These are phyloP conservation scores for barrel medic (Medicago truncatula) DNA, from an alignment of 306 rosid species.

Conservation along the genomic window MtrunA17r5.0-ANR NC_053043.1:12045001-12045500, in stretches of 20 bases:
- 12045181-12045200: not conserved
- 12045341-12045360: conserved; percentile 23
- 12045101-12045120: conserved; percentile 9
- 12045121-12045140: conserved; percentile 42
- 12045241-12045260: not conserved
- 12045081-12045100: conserved; percentile 10
- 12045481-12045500: conserved; percentile 30
- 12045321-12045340: conserved; percentile 11
- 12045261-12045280: not conserved
- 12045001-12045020: conserved; percentile 31
- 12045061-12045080: conserved; percentile 25
- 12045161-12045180: conserved; percentile 7
- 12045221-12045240: not conserved
- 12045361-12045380: conserved; percentile 52
- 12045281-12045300: not conserved
- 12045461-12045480: conserved; percentile 25
- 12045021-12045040: conserved; percentile 9
- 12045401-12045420: conserved; percentile 88
- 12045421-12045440: conserved; percentile 88
- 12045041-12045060: conserved; percentile 10
- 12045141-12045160: conserved; percentile 79
- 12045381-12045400: conserved; percentile 68
- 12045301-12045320: not conserved
- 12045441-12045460: conserved; percentile 61
- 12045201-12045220: not conserved